Base-by-base conservation (phyloP, 208 protist genomes). In the Trypanosoma lewisi region DNA sequence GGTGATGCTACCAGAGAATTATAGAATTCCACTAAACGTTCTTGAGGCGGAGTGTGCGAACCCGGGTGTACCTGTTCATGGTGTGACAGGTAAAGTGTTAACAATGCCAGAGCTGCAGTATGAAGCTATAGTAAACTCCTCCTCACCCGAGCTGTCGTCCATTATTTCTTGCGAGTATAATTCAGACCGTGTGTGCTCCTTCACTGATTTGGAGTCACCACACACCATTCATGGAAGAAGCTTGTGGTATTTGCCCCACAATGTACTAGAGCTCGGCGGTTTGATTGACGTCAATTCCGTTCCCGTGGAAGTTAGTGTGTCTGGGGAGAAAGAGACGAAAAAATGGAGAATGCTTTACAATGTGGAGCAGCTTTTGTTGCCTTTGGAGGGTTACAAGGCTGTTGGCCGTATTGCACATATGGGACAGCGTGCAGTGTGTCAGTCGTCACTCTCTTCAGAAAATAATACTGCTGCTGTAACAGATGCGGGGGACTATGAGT, bases 271-370 rank as follows among this genome's bases (percentile, higher is more conserved):
- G 5, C 45, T 60, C 2, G 73, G 80, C 34, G 84, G 85, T 27
- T 60, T 82, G n/a, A 78, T 91, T 21, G 81, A 92, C 59, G 84
- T 91, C 27, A 94, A 94, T 55, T 76, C 80, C 17, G 63, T 79
- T 3, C 88, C 88, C 5, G 78, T 91, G 0, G 78, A 83, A 39
- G 78, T 87, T 33, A 1, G 0, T 34, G 44, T 63, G 5, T 19
- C 11, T 16, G 50, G 47, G 7, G 0, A 51, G 2, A 2, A 28
- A 45, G 28, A 50, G 5, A 25, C 3, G 16, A 30, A 42, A 19
- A 23, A 21, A 42, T 54, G n/a, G 7, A 25, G 51, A 19, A 2
- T 36, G 27, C 30, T 82, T 1, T 87, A 70, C 57, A 91, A 91
- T 58, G 84, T 91, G 8, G 78, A 78, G 51, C 75, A 73, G n/a